phyloP scores from a whole-genome alignment of 23 red algal genomes.

The Chondrus crispus region DNA sequence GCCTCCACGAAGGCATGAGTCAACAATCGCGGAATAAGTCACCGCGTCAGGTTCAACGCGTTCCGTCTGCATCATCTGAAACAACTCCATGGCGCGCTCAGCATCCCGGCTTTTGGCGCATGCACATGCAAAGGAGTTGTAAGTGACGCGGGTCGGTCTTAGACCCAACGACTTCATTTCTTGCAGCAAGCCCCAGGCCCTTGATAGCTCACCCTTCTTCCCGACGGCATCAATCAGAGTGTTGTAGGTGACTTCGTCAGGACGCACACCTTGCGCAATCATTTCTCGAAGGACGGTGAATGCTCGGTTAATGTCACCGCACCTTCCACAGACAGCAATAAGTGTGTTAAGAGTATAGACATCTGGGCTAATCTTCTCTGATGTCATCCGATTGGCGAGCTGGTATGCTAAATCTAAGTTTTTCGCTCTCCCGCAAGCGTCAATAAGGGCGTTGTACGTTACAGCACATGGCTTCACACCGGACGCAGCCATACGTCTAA shows the following conservation, averaged over 20 bases:
- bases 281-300: conserved; percentile 71
- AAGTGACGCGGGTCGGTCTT: conserved; percentile 68
- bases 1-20: conserved; percentile 60
- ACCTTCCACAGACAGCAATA: conserved; percentile 71
- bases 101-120: conserved; percentile 70
- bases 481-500: conserved; percentile 50
- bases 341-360: conserved; percentile 87
- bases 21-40: conserved; percentile 69
- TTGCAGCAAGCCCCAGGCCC: conserved; percentile 65
- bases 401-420: conserved; percentile 60
- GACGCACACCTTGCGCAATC: conserved; percentile 26
- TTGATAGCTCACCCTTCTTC: conserved; percentile 42
- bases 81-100: conserved; percentile 51
- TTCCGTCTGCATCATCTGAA: conserved; percentile 37
- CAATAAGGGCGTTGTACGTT: conserved; percentile 79
- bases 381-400: conserved; percentile 53
- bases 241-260: conserved; percentile 95
- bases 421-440: conserved; percentile 53
- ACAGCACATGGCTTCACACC: conserved; percentile 70
- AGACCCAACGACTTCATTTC: conserved; percentile 67
- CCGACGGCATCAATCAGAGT: conserved; percentile 87
- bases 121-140: conserved; percentile 74
- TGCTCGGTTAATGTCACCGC: conserved; percentile 63
- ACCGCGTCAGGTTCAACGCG: conserved; percentile 57
- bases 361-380: conserved; percentile 75